A percentile compares a stretch with the other conserved stretches of the same genome.
Conservation (phyloP, 345 rosid species). For the Citropsis articulata region DNA sequence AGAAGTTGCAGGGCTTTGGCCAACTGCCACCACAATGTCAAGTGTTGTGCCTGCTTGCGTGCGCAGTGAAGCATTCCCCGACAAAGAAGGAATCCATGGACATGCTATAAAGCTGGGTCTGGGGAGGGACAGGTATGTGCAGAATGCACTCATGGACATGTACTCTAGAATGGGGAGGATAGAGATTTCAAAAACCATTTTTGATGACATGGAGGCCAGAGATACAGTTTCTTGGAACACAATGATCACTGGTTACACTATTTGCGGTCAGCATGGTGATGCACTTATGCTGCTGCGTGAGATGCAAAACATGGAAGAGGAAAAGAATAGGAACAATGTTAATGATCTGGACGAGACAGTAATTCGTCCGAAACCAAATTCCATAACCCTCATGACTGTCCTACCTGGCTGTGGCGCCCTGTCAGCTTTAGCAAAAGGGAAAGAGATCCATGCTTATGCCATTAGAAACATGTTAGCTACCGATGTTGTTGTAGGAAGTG, state of each 20-base stretch:
- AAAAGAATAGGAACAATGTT: constrained; percentile 2
- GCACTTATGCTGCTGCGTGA: constrained; percentile 60
- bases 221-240: constrained; percentile 91
- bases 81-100: constrained; percentile 75
- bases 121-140: constrained; percentile 58
- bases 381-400: constrained; percentile 80
- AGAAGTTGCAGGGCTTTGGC: constrained; percentile 43
- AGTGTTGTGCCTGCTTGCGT: constrained; percentile 72
- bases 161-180: constrained; percentile 72
- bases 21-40: constrained; percentile 86
- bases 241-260: constrained; percentile 68
- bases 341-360: constrained; percentile 17
- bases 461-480: constrained; percentile 58
- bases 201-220: constrained; percentile 56
- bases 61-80: constrained; percentile 50
- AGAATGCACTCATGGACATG: constrained; percentile 88
- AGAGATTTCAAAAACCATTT: constrained; percentile 51
- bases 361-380: constrained; percentile 55
- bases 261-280: constrained; percentile 46
- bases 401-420: constrained; percentile 80
- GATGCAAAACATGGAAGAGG: constrained; percentile 53
- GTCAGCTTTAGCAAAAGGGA: constrained; percentile 75
- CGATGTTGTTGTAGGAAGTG: constrained; percentile 88
- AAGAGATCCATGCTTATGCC: constrained; percentile 87
- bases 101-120: constrained; percentile 64